Evolutionary conservation across 176 grass and related monocot genomes (phyloP), one percentile per base, ranked within the genome.

Genomic region (Stipa capillata): DNA sequence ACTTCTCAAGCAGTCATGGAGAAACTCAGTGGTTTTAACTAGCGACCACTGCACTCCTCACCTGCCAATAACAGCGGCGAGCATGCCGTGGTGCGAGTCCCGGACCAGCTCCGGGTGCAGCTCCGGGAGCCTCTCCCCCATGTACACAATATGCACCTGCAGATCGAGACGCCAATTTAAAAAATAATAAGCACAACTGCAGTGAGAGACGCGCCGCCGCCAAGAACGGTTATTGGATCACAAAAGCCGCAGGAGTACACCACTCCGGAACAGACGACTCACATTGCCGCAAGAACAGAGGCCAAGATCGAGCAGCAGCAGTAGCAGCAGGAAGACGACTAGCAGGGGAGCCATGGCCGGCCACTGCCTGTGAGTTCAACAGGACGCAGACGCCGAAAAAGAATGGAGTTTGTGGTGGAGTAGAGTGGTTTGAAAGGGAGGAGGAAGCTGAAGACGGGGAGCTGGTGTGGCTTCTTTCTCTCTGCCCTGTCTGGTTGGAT

Each of bases 71-170:
- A 92, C 78, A 80, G 83, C 85, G 47, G 92, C 71, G 60, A 98
- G 92, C 73, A 93, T 89, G 69, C 72, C 90, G 60, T 94, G 88
- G 80, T 98, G 96, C 59, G 86, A 17, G 72, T 94, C 92, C 81
- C 62, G 73, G 27, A 85, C 80, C 51, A 74, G 13, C 77, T 59
- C 83, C 58, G 92, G 83, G 67, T 61, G 67, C 34, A 81, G 67
- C 77, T 80, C 67, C 4, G 72, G 74, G 15, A 62, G 41, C 61
- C 70, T 83, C 69, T 93, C 96, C 77, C 96, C 92, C 96, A 98
- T 98, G 79, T 98, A 95, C 76, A 91, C 92, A 89, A 98, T 95
- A 53, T 95, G 85, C 69, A 98, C 96, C 92, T 98, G 83, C 80
- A 78, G 62, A 59, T 59, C 55, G 65, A 53, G 48, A 70, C 20